These are phyloP conservation scores for Ambrosiella beaveri DNA, from an alignment of 2,329 filamentous ascomycete genomes.

Conservation along the genomic window DNA sequence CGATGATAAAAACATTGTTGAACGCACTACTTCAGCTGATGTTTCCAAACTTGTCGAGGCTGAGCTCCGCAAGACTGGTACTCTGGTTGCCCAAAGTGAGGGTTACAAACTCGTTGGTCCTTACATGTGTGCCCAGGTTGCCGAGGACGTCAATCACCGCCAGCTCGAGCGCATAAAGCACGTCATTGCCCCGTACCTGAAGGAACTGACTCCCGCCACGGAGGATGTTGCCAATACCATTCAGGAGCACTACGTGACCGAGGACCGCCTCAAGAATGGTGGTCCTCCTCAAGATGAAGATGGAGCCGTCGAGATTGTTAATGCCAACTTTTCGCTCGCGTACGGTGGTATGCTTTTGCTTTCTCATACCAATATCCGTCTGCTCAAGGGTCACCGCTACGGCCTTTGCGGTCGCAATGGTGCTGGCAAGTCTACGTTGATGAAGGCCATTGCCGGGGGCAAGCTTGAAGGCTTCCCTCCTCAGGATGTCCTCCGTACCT, in stretches of 20 bases:
- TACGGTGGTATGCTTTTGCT: conserved; percentile 96
- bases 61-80: conserved; percentile 52
- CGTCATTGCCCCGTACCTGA: conserved; percentile 59
- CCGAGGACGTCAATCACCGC: conserved; percentile 74
- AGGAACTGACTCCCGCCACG: conserved; percentile 44
- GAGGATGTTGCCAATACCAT: conserved; percentile 54
- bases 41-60: conserved; percentile 58
- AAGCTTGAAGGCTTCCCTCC: conserved; percentile 95
- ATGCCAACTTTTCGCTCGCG: conserved; percentile 90
- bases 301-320: conserved; percentile 89
- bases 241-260: conserved; percentile 61
- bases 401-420: conserved; percentile 94
- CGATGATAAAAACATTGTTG: conserved; percentile 46
- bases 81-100: conserved; percentile 18
- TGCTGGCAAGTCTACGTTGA: conserved; percentile 95
- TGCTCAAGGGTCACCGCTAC: conserved; percentile 93
- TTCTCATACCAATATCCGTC: conserved; percentile 84
- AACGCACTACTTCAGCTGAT: conserved; percentile 53
- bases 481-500: conserved; percentile 81
- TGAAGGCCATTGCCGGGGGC: conserved; percentile 87
- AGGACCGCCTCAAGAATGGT: conserved; percentile 77
- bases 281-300: conserved; percentile 74
- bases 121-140: conserved; percentile 71
- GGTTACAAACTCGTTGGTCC: conserved; percentile 37
- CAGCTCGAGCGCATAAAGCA: conserved; percentile 54